These are phyloP conservation scores for Plasmodium billcollinsi DNA, from an alignment of 169 alveolate species.

Conservation along the genomic window DNA sequence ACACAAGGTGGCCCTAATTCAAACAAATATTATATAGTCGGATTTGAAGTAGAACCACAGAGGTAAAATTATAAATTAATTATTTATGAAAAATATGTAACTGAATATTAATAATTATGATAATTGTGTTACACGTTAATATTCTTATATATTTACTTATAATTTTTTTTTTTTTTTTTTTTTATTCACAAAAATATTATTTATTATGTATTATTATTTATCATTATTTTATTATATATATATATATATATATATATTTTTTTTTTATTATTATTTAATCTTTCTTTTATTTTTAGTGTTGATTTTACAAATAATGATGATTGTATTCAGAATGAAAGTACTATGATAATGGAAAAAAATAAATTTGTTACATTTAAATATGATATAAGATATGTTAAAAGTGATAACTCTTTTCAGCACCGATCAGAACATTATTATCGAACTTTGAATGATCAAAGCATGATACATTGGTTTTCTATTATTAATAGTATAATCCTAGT, in stretches of 20 bases:
- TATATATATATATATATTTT: too few species aligned
- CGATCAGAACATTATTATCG: conserved; percentile 91
- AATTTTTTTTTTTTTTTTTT: too few species aligned
- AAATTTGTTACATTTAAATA: conserved; percentile 84
- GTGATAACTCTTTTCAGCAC: conserved; percentile 84
- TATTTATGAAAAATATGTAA: too few species aligned
- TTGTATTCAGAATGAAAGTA: conserved; percentile 21
- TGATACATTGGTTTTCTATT: conserved; percentile 93
- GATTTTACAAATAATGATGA: conserved; percentile 8
- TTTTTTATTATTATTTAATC: background rate
- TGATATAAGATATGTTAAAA: conserved; percentile 86
- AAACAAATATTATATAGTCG: conserved; percentile 81
- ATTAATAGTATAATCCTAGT: conserved; percentile 88
- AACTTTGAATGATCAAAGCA: conserved; percentile 81
- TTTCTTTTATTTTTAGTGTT: background rate
- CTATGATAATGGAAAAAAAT: conserved; percentile 26
- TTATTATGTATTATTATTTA: too few species aligned
- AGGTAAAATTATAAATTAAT: conserved; percentile 53
- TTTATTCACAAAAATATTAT: too few species aligned
- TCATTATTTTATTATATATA: too few species aligned
- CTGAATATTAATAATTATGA: too few species aligned
- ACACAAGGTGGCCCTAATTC: conserved; percentile 12
- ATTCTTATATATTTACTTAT: too few species aligned
- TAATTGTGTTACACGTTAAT: too few species aligned
- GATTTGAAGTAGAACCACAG: conserved; percentile 84